Conservation (phyloP, 768 basidiomycete genomes). For the Fistulinella prunicolor region DNA sequence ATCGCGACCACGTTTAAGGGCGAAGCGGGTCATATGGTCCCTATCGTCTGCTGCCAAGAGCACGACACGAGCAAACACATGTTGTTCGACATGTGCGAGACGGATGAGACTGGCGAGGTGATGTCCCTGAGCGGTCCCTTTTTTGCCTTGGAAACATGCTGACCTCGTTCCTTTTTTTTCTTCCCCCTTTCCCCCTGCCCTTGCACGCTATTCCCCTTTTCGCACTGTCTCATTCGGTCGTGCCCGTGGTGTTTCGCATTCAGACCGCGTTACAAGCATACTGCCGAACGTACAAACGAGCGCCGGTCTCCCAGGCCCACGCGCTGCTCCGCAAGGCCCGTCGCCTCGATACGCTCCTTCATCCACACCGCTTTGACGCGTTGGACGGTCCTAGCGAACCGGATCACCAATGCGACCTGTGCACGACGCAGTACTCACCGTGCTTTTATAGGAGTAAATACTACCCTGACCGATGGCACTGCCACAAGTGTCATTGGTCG, state of each 20-base stretch:
- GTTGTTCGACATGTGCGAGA: conserved; percentile 82
- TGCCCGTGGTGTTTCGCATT: neutral
- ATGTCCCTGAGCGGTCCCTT: conserved; percentile 15
- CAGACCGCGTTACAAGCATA: conserved; percentile 92
- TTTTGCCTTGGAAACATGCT: neutral
- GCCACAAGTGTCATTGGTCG: conserved; percentile 45
- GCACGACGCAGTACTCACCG: conserved; percentile 70
- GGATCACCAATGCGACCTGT: conserved; percentile 51
- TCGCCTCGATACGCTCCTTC: conserved; percentile 70
- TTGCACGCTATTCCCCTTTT: too few species aligned
- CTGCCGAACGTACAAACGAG: conserved; percentile 81
- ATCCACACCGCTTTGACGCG: conserved; percentile 41
- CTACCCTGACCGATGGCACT: conserved; percentile 31
- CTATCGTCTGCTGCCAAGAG: conserved; percentile 75
- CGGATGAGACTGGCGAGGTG: conserved; percentile 79
- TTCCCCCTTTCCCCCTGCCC: neutral
- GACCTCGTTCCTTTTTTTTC: conserved; percentile 3
- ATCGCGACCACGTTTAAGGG: conserved; percentile 72
- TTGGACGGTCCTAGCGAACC: conserved; percentile 13
- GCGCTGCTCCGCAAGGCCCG: conserved; percentile 86
- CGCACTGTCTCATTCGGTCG: neutral
- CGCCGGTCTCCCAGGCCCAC: conserved; percentile 67
- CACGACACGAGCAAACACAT: conserved; percentile 64
- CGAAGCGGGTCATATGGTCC: conserved; percentile 73
- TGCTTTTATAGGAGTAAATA: conserved; percentile 56